Evolutionary conservation across 2,329 filamentous ascomycete genomes (phyloP).

Genomic region (Bipolaris bicolor): DNA sequence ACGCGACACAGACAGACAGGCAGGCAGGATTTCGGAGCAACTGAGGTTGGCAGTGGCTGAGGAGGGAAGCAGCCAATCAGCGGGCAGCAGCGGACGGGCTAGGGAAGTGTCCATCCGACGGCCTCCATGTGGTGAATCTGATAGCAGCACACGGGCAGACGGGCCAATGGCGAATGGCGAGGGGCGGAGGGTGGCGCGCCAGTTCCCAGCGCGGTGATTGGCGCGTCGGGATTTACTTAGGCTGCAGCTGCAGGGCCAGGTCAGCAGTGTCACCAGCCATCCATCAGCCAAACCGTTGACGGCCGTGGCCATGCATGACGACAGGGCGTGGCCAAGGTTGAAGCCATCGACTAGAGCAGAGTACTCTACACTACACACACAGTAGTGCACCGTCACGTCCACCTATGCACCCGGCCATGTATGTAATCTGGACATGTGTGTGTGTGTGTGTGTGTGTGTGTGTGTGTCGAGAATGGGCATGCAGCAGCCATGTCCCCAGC

Average conservation of each 20-base stretch:
- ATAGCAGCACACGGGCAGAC: background rate
- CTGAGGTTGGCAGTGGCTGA: constrained; percentile 10
- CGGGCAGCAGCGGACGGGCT: background rate
- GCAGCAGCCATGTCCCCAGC: too few species aligned
- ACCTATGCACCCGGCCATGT: too few species aligned
- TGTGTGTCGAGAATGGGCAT: too few species aligned
- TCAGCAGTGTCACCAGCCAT: background rate
- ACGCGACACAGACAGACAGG: background rate
- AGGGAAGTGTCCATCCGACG: background rate
- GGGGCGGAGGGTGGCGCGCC: background rate
- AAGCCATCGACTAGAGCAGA: too few species aligned
- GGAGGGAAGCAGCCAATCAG: background rate
- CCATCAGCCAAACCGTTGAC: background rate
- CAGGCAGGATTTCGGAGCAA: constrained; percentile 1
- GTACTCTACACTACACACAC: too few species aligned
- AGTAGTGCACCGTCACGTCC: too few species aligned
- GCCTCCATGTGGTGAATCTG: background rate
- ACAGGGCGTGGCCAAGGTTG: too few species aligned
- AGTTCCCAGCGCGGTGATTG: background rate
- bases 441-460: too few species aligned
- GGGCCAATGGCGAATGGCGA: background rate
- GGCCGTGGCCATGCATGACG: background rate
- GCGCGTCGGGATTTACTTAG: background rate
- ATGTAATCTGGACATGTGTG: too few species aligned
- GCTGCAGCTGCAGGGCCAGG: background rate